Conservation (phyloP, 2,329 filamentous ascomycete genomes). For the Parastagonospora avenae region DNA sequence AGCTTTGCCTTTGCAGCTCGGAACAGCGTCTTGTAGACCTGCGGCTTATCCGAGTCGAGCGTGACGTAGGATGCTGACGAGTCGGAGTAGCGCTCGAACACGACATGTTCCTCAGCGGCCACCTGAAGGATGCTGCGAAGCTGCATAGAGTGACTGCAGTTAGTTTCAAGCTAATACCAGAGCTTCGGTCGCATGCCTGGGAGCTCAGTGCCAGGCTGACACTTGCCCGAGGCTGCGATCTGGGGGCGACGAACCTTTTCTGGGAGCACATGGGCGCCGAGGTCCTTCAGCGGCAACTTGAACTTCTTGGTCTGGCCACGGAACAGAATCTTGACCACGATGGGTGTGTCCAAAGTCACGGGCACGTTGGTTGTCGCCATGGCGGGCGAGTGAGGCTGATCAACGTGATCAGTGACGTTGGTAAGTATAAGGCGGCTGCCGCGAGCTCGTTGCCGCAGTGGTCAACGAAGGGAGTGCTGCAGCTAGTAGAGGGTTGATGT, state of each 20-base stretch:
- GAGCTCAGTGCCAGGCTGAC: conserved; percentile 21
- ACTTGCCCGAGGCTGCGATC: conserved; percentile 12
- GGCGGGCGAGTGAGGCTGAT: conserved; percentile 36
- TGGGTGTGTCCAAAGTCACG: conserved; percentile 69
- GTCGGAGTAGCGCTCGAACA: conserved; percentile 94
- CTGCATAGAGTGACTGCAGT: conserved; percentile 21
- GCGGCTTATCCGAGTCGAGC: conserved; percentile 75
- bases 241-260: conserved; percentile 71
- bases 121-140: conserved; percentile 72
- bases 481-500: conserved; percentile 1
- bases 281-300: conserved; percentile 87
- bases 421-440: conserved; percentile 8
- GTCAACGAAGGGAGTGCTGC: conserved; percentile 9
- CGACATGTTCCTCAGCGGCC: conserved; percentile 63
- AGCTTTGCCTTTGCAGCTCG: conserved; percentile 97
- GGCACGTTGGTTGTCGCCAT: conserved; percentile 53
- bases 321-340: conserved; percentile 84
- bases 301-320: conserved; percentile 79
- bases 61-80: conserved; percentile 81
- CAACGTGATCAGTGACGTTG: conserved; percentile 14
- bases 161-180: conserved; percentile 15
- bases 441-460: conserved; percentile 7
- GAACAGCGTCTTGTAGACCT: conserved; percentile 95
- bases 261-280: conserved; percentile 74
- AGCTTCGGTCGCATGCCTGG: conserved; percentile 12